Conservation (phyloP, 345 rosid species). For the Syzygium grande region DNA sequence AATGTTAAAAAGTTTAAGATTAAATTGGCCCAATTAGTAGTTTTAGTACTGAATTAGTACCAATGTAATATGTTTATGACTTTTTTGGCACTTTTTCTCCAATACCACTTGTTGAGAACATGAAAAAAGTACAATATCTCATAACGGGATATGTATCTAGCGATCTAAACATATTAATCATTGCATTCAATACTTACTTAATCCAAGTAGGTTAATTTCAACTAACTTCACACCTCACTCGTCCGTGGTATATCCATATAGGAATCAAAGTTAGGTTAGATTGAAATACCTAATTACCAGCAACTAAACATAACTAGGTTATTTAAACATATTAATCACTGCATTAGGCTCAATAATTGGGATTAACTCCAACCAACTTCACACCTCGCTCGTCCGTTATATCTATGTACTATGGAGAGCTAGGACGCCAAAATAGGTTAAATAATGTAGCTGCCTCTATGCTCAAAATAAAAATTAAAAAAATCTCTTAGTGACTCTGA, state of each 20-base stretch:
- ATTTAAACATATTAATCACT: neutral
- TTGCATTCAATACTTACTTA: neutral
- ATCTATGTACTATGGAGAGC: neutral
- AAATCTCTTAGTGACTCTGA: neutral
- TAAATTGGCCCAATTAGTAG: neutral
- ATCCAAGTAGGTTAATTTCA: neutral
- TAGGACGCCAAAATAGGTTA: neutral
- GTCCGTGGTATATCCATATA: neutral
- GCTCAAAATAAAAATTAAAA: neutral
- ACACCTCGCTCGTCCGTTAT: neutral
- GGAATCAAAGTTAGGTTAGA: neutral
- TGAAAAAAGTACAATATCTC: neutral
- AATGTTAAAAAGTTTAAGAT: neutral
- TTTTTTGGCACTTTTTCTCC: neutral
- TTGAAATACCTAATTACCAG: neutral
- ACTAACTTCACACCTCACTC: neutral
- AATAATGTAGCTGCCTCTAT: neutral
- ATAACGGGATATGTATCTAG: neutral
- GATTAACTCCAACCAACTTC: neutral
- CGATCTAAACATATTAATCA: neutral
- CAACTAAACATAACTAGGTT: neutral
- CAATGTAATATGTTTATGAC: neutral
- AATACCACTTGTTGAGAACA: neutral
- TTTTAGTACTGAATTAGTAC: accelerated
- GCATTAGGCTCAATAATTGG: neutral